Percentiles rank a stretch among this genome's conserved stretches.
These are phyloP conservation scores for Penicillium nucicola DNA, from an alignment of 495 filamentous ascomycete species.

Conservation along the genomic window DNA sequence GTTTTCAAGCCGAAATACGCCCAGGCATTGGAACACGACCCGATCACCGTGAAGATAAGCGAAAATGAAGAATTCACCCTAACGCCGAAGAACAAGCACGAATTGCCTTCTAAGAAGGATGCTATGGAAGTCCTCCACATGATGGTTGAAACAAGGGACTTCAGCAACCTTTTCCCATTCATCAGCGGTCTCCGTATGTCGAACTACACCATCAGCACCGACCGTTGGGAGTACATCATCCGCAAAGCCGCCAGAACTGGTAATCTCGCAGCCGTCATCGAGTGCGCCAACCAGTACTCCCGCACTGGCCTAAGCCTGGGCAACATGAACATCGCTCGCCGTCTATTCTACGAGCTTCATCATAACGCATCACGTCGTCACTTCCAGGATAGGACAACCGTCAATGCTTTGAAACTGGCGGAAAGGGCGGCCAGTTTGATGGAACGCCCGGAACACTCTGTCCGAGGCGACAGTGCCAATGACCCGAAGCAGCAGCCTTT, in stretches of 20 bases:
- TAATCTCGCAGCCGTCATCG: conserved; percentile 47
- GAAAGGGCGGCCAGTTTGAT: conserved; percentile 50
- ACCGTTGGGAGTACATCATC: conserved; percentile 37
- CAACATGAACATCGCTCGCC: conserved; percentile 32
- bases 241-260: conserved; percentile 36
- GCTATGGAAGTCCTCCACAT: conserved; percentile 26
- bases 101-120: conserved; percentile 35
- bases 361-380: conserved; percentile 38
- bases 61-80: conserved; percentile 56
- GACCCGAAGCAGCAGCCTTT: conserved; percentile 38
- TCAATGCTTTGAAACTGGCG: conserved; percentile 38
- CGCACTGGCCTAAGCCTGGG: conserved; percentile 52
- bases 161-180: conserved; percentile 55
- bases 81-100: conserved; percentile 41
- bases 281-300: conserved; percentile 44
- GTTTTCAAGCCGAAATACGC: conserved; percentile 51
- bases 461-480: conserved; percentile 1
- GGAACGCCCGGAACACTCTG: conserved; percentile 44
- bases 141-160: conserved; percentile 59
- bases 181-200: conserved; percentile 54
- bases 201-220: conserved; percentile 23
- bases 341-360: conserved; percentile 52
- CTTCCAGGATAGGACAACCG: conserved; percentile 37
- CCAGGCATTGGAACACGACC: conserved; percentile 52
- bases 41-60: conserved; percentile 56